phyloP scores from a whole-genome alignment of 2,329 filamentous ascomycete genomes.

The Venturiaceae sp. region DNA sequence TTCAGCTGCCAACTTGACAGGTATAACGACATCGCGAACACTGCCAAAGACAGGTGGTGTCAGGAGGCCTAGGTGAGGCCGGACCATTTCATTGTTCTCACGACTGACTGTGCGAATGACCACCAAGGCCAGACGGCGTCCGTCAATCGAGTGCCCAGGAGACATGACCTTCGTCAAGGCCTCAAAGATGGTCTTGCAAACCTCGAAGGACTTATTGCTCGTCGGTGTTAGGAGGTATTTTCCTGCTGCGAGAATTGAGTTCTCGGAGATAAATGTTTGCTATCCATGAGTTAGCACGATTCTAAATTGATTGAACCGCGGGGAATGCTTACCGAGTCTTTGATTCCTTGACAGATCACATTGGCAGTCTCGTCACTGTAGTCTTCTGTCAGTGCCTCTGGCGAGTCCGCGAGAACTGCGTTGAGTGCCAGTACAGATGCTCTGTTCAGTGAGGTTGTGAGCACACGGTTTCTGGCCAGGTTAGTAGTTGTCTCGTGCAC shows the following conservation, averaged over 20 bases:
- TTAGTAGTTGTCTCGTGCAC: background rate
- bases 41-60: constrained; percentile 77
- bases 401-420: constrained; percentile 74
- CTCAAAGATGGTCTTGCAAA: constrained; percentile 68
- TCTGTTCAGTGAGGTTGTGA: constrained; percentile 64
- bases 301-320: constrained; percentile 1
- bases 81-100: constrained; percentile 66
- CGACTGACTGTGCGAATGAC: constrained; percentile 79
- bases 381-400: constrained; percentile 56
- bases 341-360: constrained; percentile 72
- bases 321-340: constrained; percentile 54
- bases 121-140: constrained; percentile 75
- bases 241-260: constrained; percentile 78
- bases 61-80: constrained; percentile 72
- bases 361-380: constrained; percentile 66
- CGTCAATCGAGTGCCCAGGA: constrained; percentile 71
- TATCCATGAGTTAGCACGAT: constrained; percentile 25
- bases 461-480: constrained; percentile 50
- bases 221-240: constrained; percentile 70
- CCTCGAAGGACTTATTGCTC: constrained; percentile 60
- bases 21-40: constrained; percentile 85
- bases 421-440: constrained; percentile 82
- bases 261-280: constrained; percentile 72
- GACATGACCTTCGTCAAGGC: constrained; percentile 65
- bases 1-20: constrained; percentile 90